These are phyloP conservation scores for Fragilariopsis cylindrus DNA, from an alignment of 108 stramenopile genomes.

Conservation along the genomic window DNA sequence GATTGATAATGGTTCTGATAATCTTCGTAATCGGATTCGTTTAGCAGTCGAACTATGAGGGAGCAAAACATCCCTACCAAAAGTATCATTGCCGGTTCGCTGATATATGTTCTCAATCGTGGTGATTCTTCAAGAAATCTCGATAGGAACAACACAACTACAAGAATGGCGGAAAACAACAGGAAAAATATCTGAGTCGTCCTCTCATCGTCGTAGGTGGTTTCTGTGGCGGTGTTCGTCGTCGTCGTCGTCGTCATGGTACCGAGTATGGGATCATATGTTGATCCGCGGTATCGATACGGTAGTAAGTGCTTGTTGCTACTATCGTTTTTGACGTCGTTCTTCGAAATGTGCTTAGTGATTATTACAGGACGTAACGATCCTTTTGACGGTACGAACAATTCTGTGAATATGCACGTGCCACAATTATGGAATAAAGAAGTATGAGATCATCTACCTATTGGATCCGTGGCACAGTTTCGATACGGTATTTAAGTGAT, in stretches of 20 bases:
- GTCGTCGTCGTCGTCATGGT: not conserved
- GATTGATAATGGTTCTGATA: conserved; percentile 13
- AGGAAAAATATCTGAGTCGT: conserved; percentile 46
- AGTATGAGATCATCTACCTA: too few relatives aligned
- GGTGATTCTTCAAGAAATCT: conserved; percentile 44
- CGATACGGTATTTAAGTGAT: too few relatives aligned
- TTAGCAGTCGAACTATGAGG: conserved; percentile 25
- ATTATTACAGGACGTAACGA: too few relatives aligned
- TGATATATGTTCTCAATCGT: conserved; percentile 36
- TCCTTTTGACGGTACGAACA: too few relatives aligned
- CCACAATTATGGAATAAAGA: too few relatives aligned
- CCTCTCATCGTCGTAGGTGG: conserved; percentile 4
- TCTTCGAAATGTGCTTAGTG: too few relatives aligned
- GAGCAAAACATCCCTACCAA: conserved; percentile 54
- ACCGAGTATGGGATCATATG: not conserved
- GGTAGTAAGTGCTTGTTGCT: too few relatives aligned
- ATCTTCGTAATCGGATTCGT: conserved; percentile 13
- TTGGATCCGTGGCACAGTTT: too few relatives aligned
- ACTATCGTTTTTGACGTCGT: too few relatives aligned
- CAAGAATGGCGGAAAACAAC: conserved; percentile 41
- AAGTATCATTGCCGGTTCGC: conserved; percentile 64
- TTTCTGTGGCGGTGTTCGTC: conserved; percentile 1
- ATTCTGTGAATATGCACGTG: too few relatives aligned
- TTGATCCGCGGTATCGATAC: not conserved
- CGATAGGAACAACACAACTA: conserved; percentile 38